Percentiles rank a stretch among this genome's conserved stretches.
phyloP scores from a whole-genome alignment of 2,329 filamentous ascomycete species.

The Hortaea sp. region DNA sequence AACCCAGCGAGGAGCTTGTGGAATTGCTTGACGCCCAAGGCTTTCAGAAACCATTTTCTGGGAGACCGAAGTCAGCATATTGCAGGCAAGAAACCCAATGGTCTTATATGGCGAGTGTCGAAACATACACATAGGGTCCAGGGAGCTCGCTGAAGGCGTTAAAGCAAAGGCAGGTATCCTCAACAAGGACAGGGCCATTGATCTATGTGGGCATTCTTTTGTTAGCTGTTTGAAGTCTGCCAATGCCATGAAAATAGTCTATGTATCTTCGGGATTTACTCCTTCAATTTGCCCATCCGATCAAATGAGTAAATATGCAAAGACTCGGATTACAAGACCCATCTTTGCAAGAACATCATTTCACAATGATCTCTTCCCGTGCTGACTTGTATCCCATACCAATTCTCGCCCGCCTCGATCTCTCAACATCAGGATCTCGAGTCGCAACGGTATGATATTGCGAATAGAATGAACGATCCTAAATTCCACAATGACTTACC shows the following conservation, averaged over 20 bases:
- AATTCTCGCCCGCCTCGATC: too few relatives aligned
- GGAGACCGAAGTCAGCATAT: background rate
- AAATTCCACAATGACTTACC: constrained; percentile 39
- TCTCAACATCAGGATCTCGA: too few relatives aligned
- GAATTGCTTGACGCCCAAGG: constrained; percentile 71
- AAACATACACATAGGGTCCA: constrained; percentile 81
- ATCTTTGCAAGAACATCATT: too few relatives aligned
- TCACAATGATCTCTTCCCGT: too few relatives aligned
- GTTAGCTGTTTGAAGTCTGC: too few relatives aligned
- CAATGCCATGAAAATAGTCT: background rate
- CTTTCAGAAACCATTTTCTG: constrained; percentile 89
- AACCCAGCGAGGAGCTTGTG: constrained; percentile 87
- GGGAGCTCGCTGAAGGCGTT: constrained; percentile 83
- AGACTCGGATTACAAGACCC: too few relatives aligned
- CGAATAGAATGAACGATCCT: background rate
- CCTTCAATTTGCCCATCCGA: too few relatives aligned
- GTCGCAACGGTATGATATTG: too few relatives aligned
- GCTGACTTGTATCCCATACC: too few relatives aligned
- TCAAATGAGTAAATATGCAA: too few relatives aligned
- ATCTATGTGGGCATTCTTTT: constrained; percentile 41
- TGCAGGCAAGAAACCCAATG: background rate
- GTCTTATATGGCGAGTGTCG: background rate
- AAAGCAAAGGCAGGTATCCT: constrained; percentile 93
- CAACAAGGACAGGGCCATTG: constrained; percentile 79
- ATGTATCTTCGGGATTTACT: background rate